Evolutionary conservation across 306 rosid genomes (phyloP).

Genomic region (Mimosa bimucronata): DNA sequence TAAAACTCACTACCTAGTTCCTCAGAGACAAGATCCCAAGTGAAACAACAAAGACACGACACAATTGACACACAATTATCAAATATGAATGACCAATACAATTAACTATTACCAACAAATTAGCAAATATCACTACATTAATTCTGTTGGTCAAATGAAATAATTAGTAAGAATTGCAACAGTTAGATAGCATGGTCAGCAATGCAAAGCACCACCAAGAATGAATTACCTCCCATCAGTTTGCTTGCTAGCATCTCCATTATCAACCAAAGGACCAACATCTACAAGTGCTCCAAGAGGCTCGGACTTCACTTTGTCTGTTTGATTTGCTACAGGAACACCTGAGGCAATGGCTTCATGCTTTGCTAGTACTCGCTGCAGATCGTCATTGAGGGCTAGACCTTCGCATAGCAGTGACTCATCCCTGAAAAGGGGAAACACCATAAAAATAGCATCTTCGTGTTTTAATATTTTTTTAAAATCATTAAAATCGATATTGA

Average conservation of each 20-base stretch:
- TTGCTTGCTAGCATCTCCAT: constrained; percentile 67
- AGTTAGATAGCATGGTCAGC: constrained; percentile 27
- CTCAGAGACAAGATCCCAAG: constrained; percentile 13
- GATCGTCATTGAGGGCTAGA: constrained; percentile 87
- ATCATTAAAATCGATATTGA: constrained; percentile 1
- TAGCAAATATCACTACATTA: constrained; percentile 15
- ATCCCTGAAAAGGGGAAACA: constrained; percentile 53
- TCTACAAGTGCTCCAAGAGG: constrained; percentile 62
- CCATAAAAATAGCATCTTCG: neutral
- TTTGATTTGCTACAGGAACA: constrained; percentile 43
- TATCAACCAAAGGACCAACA: constrained; percentile 79
- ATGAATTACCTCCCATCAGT: constrained; percentile 62
- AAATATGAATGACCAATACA: constrained; percentile 6
- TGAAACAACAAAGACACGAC: constrained; percentile 11
- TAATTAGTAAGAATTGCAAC: constrained; percentile 13
- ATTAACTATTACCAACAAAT: constrained; percentile 1
- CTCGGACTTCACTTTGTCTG: constrained; percentile 58
- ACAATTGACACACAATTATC: constrained; percentile 1
- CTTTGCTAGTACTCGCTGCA: constrained; percentile 89
- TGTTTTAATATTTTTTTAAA: neutral
- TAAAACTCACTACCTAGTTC: neutral
- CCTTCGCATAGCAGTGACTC: constrained; percentile 94
- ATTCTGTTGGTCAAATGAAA: constrained; percentile 22
- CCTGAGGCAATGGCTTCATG: constrained; percentile 89
- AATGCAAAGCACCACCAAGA: constrained; percentile 22